These are phyloP conservation scores for Solanum chilense DNA, from an alignment of 257 asterid species.

Conservation along the genomic window DNA sequence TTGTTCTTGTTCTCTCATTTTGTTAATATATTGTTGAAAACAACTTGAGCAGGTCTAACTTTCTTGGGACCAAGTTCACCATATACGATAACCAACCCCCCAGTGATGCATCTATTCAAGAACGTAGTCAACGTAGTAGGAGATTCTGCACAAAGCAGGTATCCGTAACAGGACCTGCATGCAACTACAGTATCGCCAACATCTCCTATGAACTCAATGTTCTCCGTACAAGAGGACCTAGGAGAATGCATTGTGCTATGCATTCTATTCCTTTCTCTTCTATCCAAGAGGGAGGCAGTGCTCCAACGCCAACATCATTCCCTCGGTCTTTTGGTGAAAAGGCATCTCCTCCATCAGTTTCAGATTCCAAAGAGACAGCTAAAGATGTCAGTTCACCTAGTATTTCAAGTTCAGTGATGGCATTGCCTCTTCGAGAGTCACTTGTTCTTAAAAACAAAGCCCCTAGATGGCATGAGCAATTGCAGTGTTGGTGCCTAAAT, in stretches of 20 bases:
- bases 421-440: background rate
- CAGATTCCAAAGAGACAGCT: background rate
- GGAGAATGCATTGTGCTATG: conserved; percentile 14
- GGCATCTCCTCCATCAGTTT: background rate
- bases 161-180: conserved; percentile 7
- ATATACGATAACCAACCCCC: conserved; percentile 15
- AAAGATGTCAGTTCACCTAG: background rate
- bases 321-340: background rate
- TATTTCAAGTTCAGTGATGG: background rate
- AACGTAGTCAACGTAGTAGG: background rate
- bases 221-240: conserved; percentile 18
- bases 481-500: conserved; percentile 22
- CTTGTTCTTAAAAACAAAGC: conserved; percentile 10
- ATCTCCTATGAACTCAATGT: conserved; percentile 18
- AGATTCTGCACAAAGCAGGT: conserved; percentile 9
- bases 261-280: conserved; percentile 1
- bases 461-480: conserved; percentile 26
- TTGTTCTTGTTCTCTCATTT: background rate
- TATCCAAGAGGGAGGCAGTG: conserved; percentile 4
- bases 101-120: background rate
- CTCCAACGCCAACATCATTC: conserved; percentile 19
- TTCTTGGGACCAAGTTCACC: conserved; percentile 19
- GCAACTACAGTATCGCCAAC: conserved; percentile 7
- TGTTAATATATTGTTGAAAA: background rate
- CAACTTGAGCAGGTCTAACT: conserved; percentile 12